Percentiles rank a stretch among this genome's conserved stretches.
phyloP scores from a whole-genome alignment of 495 filamentous ascomycete genomes.

The Choiromyces venosus region DNA sequence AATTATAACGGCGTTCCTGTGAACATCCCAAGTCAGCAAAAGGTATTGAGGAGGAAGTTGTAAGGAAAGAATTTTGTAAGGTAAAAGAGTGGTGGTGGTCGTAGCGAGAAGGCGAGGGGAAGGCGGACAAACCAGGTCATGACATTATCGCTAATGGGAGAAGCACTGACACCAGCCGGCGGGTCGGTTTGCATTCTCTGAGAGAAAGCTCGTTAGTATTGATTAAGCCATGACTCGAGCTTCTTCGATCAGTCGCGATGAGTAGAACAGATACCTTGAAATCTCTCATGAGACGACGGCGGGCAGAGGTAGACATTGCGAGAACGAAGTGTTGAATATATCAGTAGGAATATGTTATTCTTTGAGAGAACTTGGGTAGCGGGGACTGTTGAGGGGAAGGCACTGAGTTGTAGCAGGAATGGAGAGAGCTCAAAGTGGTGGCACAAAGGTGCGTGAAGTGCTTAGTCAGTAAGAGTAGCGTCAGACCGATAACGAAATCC shows the following conservation, averaged over 20 bases:
- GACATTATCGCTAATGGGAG: conserved; percentile 94
- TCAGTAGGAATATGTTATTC: neutral
- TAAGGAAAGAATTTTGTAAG: neutral
- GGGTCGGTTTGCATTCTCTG: conserved; percentile 99
- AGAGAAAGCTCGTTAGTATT: neutral
- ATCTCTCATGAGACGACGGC: conserved; percentile 93
- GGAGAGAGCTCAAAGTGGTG: neutral
- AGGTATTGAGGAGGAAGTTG: neutral
- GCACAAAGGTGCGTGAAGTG: neutral
- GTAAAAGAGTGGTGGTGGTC: neutral
- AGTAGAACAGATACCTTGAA: conserved; percentile 66
- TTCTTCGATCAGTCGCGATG: neutral
- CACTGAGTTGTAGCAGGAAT: neutral
- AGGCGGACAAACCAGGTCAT: conserved; percentile 80
- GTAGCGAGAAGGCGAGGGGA: neutral
- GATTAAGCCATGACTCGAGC: neutral
- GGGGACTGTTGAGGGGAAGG: neutral
- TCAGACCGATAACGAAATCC: neutral
- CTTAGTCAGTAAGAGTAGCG: neutral
- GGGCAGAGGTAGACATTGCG: conserved; percentile 84
- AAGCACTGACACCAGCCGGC: conserved; percentile 93
- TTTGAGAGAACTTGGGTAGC: neutral
- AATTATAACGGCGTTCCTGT: conserved; percentile 97
- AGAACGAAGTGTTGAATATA: conserved; percentile 17
- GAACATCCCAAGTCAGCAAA: conserved; percentile 16